phyloP scores from a whole-genome alignment of 2,329 filamentous ascomycete genomes.

The Epichloe gansuensis region DNA sequence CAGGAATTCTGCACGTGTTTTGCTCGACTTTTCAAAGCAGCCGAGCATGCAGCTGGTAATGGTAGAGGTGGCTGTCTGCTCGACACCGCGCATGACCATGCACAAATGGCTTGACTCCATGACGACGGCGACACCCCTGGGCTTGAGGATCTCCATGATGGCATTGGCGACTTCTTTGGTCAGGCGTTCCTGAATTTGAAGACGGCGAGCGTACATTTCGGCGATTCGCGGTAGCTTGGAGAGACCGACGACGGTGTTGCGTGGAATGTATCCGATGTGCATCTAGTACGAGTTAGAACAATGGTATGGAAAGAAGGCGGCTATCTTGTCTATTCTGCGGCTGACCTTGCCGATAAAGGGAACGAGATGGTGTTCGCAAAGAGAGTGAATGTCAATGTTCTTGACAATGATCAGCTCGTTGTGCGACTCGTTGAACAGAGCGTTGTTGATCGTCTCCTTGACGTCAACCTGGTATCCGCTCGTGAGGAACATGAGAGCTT shows the following conservation, averaged over 20 bases:
- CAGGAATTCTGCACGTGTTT: slow-evolving; percentile 91
- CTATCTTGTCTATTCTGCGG: background rate
- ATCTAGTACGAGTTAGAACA: slow-evolving; percentile 44
- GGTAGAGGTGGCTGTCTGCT: slow-evolving; percentile 76
- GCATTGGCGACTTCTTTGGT: slow-evolving; percentile 94
- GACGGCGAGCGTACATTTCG: slow-evolving; percentile 85
- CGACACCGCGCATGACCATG: slow-evolving; percentile 98
- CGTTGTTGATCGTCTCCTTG: slow-evolving; percentile 78
- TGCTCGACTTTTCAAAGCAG: slow-evolving; percentile 81
- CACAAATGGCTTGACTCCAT: slow-evolving; percentile 96
- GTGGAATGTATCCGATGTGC: slow-evolving; percentile 97
- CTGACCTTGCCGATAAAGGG: slow-evolving; percentile 86
- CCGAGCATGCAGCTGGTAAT: slow-evolving; percentile 98
- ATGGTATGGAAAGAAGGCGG: background rate
- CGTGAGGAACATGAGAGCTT: slow-evolving; percentile 91
- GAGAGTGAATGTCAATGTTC: slow-evolving; percentile 86
- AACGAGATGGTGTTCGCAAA: slow-evolving; percentile 96
- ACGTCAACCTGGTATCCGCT: slow-evolving; percentile 96
- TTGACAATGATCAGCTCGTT: slow-evolving; percentile 97
- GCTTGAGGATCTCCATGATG: slow-evolving; percentile 83
- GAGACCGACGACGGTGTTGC: slow-evolving; percentile 80
- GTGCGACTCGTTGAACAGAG: slow-evolving; percentile 92
- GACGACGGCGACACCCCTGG: slow-evolving; percentile 89
- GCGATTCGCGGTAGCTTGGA: slow-evolving; percentile 93
- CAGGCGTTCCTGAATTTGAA: slow-evolving; percentile 92